phyloP scores from a whole-genome alignment of 31 red algal genomes.

The Odonthalia washingtoniensis region DNA sequence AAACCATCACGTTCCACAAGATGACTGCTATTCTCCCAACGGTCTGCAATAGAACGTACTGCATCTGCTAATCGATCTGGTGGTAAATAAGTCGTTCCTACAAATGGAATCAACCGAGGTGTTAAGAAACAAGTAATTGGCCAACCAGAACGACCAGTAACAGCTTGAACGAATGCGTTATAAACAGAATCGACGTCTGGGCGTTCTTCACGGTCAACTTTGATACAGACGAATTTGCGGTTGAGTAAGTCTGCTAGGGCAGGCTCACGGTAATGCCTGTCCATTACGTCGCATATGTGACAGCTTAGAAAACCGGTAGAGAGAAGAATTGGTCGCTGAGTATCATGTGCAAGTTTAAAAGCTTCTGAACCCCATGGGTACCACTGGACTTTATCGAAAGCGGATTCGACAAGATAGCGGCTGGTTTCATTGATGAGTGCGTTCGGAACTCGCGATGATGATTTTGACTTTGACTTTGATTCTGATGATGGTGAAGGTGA shows the following conservation, averaged over 20 bases:
- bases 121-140: conserved; percentile 79
- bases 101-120: conserved; percentile 74
- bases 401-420: conserved; percentile 78
- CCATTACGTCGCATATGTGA: conserved; percentile 87
- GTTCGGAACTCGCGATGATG: conserved; percentile 56
- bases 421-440: conserved; percentile 74
- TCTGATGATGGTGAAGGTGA: too few relatives aligned
- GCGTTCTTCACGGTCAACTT: conserved; percentile 93
- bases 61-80: conserved; percentile 59
- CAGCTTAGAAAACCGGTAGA: conserved; percentile 80
- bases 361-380: conserved; percentile 89
- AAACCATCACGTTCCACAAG: conserved; percentile 63
- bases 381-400: conserved; percentile 79
- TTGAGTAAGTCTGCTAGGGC: conserved; percentile 71
- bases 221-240: conserved; percentile 76
- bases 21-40: conserved; percentile 60
- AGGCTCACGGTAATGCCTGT: conserved; percentile 69
- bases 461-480: too few relatives aligned
- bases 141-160: conserved; percentile 82
- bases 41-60: conserved; percentile 60
- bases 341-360: conserved; percentile 60
- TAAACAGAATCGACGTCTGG: conserved; percentile 92
- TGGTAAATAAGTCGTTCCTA: conserved; percentile 83
- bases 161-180: conserved; percentile 70
- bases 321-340: conserved; percentile 86